Evolutionary conservation across 2,329 filamentous ascomycete genomes (phyloP), one percentile per base, ranked within the genome.

Genomic region (Aspergillus uvarum): DNA sequence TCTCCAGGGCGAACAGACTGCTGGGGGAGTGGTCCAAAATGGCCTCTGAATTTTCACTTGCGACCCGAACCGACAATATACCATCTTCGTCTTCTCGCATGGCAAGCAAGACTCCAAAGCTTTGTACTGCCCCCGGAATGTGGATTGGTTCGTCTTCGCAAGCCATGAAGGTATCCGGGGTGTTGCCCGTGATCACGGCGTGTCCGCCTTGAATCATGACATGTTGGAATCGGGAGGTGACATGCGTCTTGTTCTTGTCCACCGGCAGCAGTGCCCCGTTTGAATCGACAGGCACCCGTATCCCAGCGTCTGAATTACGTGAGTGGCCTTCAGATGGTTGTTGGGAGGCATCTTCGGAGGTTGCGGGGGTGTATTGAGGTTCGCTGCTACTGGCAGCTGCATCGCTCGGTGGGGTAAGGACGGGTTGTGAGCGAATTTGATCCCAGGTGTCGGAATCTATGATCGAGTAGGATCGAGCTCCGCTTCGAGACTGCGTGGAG

Each of bases 71-170:
- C 96, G 96, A 72, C 11, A 95, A 83, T 44, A 84, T 85, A 3
- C 88, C 89, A 42, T 89, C 87, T 0, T 77, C 71, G 56, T 91
- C 87, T 72, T 73, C 71, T 3, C 87, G 84, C 21, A 96, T 74
- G 0, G 88, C 91, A 32, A 96, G 69, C 24, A 96, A 79, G 4
- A 90, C 81, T 1, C 92, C 92, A 67, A 96, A 96, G 1, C 85
- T 82, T 72, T 96, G 92, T 11, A 96, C 80, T 1, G 92, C 91
- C 21, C 92, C 72, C 0, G 92, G 92, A 1, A 92, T 89, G 65
- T 94, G 91, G 26, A 96, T 96, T 0, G 92, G 92, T 69, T 96
- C 92, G 69, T 96, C 92, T 74, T 96, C 92, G 70, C 92, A 96
- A 55, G 87, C 84, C 71, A 96, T 90, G 49, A 95, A 77, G 0